These are phyloP conservation scores for Populus alba DNA, from an alignment of 345 rosid species.

Conservation along the genomic window DNA sequence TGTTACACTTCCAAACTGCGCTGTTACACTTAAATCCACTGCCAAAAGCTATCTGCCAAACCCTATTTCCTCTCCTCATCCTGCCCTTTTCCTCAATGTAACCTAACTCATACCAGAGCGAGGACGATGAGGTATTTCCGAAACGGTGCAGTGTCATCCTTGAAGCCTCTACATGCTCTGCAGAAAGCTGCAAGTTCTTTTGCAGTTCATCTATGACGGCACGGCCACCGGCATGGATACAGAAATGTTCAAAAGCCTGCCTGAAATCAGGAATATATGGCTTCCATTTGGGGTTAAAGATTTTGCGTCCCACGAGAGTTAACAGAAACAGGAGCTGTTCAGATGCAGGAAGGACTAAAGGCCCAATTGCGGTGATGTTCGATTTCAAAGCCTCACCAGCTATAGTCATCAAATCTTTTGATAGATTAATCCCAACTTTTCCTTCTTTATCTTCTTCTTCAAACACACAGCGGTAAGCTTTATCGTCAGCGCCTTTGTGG, in stretches of 20 bases:
- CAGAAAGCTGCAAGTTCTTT: conserved; percentile 40
- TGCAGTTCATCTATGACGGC: conserved; percentile 54
- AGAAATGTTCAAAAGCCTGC: conserved; percentile 59
- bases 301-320: conserved; percentile 34
- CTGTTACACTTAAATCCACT: conserved; percentile 65
- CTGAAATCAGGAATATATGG: conserved; percentile 53
- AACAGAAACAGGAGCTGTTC: conserved; percentile 37
- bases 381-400: conserved; percentile 50
- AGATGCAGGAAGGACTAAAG: conserved; percentile 44
- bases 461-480: conserved; percentile 47
- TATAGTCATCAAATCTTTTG: conserved; percentile 47
- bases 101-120: conserved; percentile 53
- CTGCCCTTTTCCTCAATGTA: conserved; percentile 50
- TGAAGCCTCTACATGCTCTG: conserved; percentile 54
- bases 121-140: conserved; percentile 63
- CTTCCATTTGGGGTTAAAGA: conserved; percentile 22
- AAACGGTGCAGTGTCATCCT: conserved; percentile 59
- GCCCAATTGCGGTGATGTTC: conserved; percentile 48
- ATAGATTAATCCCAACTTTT: conserved; percentile 42
- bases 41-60: conserved; percentile 69
- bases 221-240: conserved; percentile 63
- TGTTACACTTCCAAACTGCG: conserved; percentile 55
- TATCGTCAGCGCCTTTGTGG: conserved; percentile 45
- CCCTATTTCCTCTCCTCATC: conserved; percentile 44
- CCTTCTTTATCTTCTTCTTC: conserved; percentile 55